Base-by-base conservation (phyloP, 805 yeast genomes). In the Saturnispora dispora region DNA sequence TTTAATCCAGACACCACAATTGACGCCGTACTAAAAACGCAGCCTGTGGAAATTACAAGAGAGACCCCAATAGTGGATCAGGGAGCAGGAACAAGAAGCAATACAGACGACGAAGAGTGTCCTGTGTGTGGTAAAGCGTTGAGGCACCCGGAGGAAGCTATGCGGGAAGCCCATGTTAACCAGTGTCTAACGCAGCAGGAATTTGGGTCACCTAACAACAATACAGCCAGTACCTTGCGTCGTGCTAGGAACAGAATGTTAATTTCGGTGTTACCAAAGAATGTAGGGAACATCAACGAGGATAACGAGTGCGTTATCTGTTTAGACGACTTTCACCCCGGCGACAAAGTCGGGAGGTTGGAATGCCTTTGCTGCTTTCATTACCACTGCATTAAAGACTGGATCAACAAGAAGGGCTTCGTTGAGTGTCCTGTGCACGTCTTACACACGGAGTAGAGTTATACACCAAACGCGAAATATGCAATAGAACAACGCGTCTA, bases 321-420 rank as follows among this genome's bases (percentile, higher is more conserved):
- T 62, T 79, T 91, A 55, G 99, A 93, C 63, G 95, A 87, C 18
- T 79, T 90, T 64, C 68, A 70, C 46, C 87, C 90, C 0, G 96
- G 96, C 2, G 93, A 89, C 51, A 84, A 83, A 60, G 91, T 93
- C 17, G 98, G 96, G 0, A 71, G 99, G 41, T 68, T 93, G 53
- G 98, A 91, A 65, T 93, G 99, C 64, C 73, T 93, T 13, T 93
- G 99, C 63, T 88, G 90, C 35, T 93, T 88, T 66, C 99, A 93
- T 62, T 89, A 89, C 63, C 72, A 77, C 56, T 93, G 99, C 67
- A 93, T 93, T 57, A 82, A 85, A 64, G 82, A 81, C 52, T 93
- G 99, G 99, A 88, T 91, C 60, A 77, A 81, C 52, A 78, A 82
- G 66, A 89, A 86, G 64, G 93, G 96, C 0, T 82, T 77, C 10